Base-by-base conservation (phyloP, 75 land plant genomes). In the Sequoia sempervirens region DNA sequence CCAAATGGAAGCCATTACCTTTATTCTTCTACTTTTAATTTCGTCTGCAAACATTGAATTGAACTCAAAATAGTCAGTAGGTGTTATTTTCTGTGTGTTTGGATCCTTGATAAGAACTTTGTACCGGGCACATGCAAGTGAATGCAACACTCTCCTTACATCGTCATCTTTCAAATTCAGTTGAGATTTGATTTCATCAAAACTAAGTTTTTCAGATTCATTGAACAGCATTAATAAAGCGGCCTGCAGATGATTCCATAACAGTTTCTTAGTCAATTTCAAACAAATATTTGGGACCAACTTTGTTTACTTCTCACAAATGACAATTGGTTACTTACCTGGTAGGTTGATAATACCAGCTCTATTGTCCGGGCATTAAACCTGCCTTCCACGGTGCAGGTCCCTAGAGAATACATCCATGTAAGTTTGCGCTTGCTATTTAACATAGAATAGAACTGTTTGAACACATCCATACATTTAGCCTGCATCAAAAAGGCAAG, bases 71-170 rank as follows among this genome's bases (percentile, higher is more conserved):
- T 80, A 34, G 85, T 96, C 97, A 80, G 82, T 90, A 20, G 87
- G 86, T 13, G 90, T 87, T 54, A 50, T 50, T 50, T 50, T 50
- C 12, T 50, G 1, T 50, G 52, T 50, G 52, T 50, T 12, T 12
- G 52, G 14, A 2, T 50, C 1, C 52, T 50, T 50, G 52, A 12
- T 11, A 50, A 50, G 52, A 50, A 50, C 52, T 11, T 12, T 50
- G 52, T 96, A 91, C 64, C 91, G 95, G 2, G 94, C 94, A 85
- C 95, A 95, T 38, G 99, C 92, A 72, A 96, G 89, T 26, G 99
- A 96, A 87, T 96, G 99, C 8, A 96, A 91, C 70, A 95, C 84
- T 84, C 99, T 91, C 78, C 76, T 83, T 32, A 86, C 81, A 83
- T 90, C 91, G 75, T 90, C 91, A 85, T 90, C 91, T 8, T 87